Conservation (phyloP, 2,329 filamentous ascomycete species). For the Emmonsiellopsis sp. region DNA sequence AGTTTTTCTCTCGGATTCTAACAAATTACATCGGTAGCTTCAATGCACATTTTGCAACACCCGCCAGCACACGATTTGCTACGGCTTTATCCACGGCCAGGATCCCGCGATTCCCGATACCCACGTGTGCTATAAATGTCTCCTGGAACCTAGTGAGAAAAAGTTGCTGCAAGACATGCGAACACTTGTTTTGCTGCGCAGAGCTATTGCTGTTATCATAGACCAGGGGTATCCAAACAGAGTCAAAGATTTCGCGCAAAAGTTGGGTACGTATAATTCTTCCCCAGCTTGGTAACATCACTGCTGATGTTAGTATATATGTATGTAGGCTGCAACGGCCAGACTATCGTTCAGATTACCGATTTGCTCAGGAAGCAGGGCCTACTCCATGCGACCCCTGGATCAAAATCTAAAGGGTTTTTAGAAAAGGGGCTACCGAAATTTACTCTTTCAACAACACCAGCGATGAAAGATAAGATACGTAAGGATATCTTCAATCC, state of each 20-base stretch:
- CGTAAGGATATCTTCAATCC: constrained; percentile 22
- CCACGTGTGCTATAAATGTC: constrained; percentile 40
- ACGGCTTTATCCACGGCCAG: constrained; percentile 30
- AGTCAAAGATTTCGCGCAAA: constrained; percentile 19
- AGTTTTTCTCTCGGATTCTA: background rate
- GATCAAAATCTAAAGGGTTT: constrained; percentile 23
- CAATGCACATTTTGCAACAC: constrained; percentile 35
- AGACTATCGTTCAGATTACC: constrained; percentile 20
- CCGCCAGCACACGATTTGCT: constrained; percentile 39
- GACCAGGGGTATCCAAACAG: constrained; percentile 20
- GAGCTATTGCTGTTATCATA: constrained; percentile 20
- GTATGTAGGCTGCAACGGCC: constrained; percentile 21
- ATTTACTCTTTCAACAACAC: constrained; percentile 15
- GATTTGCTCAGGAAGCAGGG: constrained; percentile 19
- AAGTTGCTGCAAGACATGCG: constrained; percentile 19
- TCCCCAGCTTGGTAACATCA: background rate
- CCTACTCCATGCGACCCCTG: constrained; percentile 20
- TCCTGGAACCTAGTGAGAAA: constrained; percentile 24
- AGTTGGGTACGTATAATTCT: constrained; percentile 19
- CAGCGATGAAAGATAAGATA: constrained; percentile 14
- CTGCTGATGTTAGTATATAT: constrained; percentile 9
- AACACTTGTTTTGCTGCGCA: constrained; percentile 19
- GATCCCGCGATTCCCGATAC: constrained; percentile 30
- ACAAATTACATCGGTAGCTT: constrained; percentile 23
- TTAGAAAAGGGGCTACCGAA: constrained; percentile 20